phyloP scores from a whole-genome alignment of 805 yeast species.

The Starmerella apicola region DNA sequence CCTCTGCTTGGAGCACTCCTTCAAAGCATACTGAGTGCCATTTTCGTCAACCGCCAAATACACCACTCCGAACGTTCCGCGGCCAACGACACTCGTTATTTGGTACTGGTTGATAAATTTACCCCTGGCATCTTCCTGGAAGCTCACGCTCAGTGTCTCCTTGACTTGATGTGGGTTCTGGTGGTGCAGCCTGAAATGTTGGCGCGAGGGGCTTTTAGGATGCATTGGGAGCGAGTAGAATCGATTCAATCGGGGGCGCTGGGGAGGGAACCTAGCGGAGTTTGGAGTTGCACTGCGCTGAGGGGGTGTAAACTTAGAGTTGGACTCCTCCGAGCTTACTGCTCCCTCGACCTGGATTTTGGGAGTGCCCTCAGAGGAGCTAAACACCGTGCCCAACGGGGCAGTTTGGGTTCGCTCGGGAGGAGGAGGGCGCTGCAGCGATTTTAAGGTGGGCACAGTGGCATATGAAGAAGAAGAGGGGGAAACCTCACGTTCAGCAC shows the following conservation, averaged over 20 bases:
- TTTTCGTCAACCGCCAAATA: conserved; percentile 64
- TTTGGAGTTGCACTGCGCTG: too few species aligned
- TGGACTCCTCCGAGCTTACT: too few species aligned
- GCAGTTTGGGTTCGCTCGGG: too few species aligned
- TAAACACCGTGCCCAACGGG: too few species aligned
- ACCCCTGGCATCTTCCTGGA: conserved; percentile 25
- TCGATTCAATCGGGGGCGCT: conserved; percentile 26
- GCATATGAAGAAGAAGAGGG: too few species aligned
- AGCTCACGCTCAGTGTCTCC: conserved; percentile 25
- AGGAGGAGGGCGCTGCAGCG: too few species aligned
- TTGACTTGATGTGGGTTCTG: conserved; percentile 26
- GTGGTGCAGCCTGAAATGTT: conserved; percentile 27
- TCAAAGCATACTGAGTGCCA: conserved; percentile 33
- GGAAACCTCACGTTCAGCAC: too few species aligned
- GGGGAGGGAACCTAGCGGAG: too few species aligned
- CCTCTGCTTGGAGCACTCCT: conserved; percentile 31
- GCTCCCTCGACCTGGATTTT: too few species aligned
- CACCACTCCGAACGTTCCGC: conserved; percentile 84
- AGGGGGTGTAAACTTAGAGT: too few species aligned
- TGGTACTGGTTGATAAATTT: conserved; percentile 37
- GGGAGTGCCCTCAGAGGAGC: too few species aligned
- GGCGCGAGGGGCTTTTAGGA: conserved; percentile 27
- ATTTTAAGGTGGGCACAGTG: too few species aligned
- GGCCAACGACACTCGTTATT: conserved; percentile 65
- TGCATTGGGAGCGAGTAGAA: conserved; percentile 26